Conservation (phyloP, 768 basidiomycete species). For the Hygrocybe punicea region DNA sequence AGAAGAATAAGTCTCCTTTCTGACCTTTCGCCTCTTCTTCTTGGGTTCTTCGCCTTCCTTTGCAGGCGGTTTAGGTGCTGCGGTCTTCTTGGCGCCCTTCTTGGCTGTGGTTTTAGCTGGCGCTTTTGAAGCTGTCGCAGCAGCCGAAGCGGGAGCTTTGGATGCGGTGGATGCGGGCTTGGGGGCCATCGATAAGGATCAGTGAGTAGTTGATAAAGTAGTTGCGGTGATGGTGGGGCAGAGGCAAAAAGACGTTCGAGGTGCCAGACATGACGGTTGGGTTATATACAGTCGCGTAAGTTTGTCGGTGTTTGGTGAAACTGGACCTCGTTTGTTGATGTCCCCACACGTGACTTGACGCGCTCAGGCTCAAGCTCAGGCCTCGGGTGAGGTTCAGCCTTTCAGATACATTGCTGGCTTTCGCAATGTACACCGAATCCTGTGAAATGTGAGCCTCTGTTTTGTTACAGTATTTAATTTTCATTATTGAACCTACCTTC, state of each 20-base stretch:
- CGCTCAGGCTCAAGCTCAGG: too few species aligned
- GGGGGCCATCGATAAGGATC: background rate
- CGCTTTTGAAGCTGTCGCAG: constrained; percentile 58
- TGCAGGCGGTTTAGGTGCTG: constrained; percentile 36
- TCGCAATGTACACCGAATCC: too few species aligned
- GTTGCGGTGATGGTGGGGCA: background rate
- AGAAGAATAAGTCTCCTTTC: constrained; percentile 91
- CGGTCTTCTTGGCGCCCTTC: constrained; percentile 79
- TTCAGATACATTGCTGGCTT: too few species aligned
- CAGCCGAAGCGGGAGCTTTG: constrained; percentile 61
- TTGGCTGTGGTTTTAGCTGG: constrained; percentile 57
- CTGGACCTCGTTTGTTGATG: background rate
- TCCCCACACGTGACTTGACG: background rate
- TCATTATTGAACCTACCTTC: too few species aligned
- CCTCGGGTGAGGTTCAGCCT: too few species aligned
- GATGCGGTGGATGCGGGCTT: constrained; percentile 77
- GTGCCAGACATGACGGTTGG: background rate
- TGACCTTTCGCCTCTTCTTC: constrained; percentile 81
- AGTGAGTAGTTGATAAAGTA: background rate
- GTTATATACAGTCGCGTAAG: background rate
- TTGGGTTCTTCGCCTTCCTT: constrained; percentile 59
- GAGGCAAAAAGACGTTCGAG: constrained; percentile 3
- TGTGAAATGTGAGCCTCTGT: too few species aligned
- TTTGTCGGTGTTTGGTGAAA: constrained; percentile 6
- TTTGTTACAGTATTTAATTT: too few species aligned